Conservation (phyloP, 345 rosid genomes). For the Melaleuca quinquenervia region DNA sequence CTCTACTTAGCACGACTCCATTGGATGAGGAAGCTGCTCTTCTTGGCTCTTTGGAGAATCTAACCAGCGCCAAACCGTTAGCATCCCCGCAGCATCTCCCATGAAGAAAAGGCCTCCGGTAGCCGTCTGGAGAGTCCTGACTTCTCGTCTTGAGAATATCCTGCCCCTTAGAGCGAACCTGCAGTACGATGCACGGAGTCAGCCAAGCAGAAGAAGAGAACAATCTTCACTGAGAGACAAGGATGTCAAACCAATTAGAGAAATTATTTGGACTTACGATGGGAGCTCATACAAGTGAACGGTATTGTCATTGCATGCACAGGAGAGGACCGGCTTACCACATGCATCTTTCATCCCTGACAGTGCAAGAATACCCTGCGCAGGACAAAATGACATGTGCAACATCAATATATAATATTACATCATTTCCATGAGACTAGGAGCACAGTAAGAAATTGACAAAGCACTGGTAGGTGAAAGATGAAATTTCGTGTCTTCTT, state of each 20-base stretch:
- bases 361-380: conserved; percentile 29
- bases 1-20: not conserved
- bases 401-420: not conserved
- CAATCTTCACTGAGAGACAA: not conserved
- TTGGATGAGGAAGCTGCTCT: not conserved
- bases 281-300: conserved; percentile 32
- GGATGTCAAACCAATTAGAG: not conserved
- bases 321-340: conserved; percentile 31
- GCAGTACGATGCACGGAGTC: not conserved
- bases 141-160: conserved; percentile 24
- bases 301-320: conserved; percentile 25
- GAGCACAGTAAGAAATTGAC: not conserved
- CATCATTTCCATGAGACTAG: not conserved
- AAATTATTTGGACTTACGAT: conserved; percentile 16
- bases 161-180: conserved; percentile 42
- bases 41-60: not conserved
- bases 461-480: not conserved
- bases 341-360: conserved; percentile 25
- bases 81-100: conserved; percentile 35
- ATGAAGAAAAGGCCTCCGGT: conserved; percentile 32
- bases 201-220: no score
- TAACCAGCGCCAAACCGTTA: conserved; percentile 23
- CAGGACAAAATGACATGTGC: not conserved
- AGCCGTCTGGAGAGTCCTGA: conserved; percentile 22
- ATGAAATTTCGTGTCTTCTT: not conserved